A percentile compares a stretch with the other conserved stretches of the same genome.
Evolutionary conservation across 2,329 filamentous ascomycete species (phyloP).

Genomic region (Nothopassalora personata): DNA sequence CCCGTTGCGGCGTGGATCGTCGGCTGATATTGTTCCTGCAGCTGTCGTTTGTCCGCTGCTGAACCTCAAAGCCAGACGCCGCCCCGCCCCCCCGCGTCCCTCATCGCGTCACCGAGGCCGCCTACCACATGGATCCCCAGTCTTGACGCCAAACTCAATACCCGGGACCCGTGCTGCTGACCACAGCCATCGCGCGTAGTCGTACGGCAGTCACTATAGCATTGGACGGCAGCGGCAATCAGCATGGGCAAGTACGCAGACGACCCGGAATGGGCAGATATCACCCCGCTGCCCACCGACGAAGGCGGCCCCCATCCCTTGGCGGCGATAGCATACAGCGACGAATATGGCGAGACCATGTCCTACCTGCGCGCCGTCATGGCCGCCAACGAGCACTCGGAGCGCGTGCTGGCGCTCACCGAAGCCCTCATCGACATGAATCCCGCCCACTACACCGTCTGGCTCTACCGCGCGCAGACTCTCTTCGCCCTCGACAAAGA

Average conservation of each 20-base stretch:
- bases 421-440: conserved; percentile 89
- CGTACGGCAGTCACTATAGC: neutral
- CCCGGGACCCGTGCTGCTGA: neutral
- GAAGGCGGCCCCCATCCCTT: conserved; percentile 72
- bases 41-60: neutral
- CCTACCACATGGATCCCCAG: neutral
- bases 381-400: conserved; percentile 77
- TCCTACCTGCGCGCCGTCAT: conserved; percentile 91
- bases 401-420: conserved; percentile 73
- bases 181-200: neutral
- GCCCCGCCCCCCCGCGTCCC: neutral
- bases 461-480: conserved; percentile 86
- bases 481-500: conserved; percentile 62
- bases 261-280: conserved; percentile 76
- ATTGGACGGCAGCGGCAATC: neutral
- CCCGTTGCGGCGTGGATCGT: neutral
- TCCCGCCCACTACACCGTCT: conserved; percentile 96
- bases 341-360: conserved; percentile 87
- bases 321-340: conserved; percentile 85
- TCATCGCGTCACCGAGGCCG: neutral
- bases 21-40: neutral
- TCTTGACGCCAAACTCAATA: neutral
- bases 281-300: conserved; percentile 74
- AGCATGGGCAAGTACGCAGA: conserved; percentile 50
- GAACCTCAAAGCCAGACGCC: neutral